Base-by-base conservation (phyloP, 163 green algal genomes). In the Chlorella variabilis region DNA sequence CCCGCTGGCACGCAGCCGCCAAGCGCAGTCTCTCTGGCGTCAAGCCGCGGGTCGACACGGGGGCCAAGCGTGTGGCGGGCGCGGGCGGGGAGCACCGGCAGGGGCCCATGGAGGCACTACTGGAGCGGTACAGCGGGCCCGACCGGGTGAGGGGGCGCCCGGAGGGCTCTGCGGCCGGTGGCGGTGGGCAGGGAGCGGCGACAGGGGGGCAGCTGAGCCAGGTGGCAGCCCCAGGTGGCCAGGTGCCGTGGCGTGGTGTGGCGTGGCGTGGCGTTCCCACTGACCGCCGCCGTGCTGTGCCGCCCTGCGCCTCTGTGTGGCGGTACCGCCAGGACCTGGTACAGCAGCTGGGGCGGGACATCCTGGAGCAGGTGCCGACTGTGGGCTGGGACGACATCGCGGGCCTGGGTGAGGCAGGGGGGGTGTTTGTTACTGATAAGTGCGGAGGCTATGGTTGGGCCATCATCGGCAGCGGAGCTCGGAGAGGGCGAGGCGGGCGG, bases 381-480 rank as follows among this genome's bases (percentile, higher is more conserved):
- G 91, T 98, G 80, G 90, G 82, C 31, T 96, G 91, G 94, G 84
- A 82, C 4, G 93, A 98, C 91, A 97, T 98, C 97, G 56, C 75
- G 3, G 75, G 75, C 8, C 59, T 81, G 29, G 75, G 75, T 71
- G 75, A 25, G 73, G n/a, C n/a, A n/a, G n/a, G n/a, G n/a, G n/a
- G n/a, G n/a, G n/a, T n/a, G n/a, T n/a, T n/a, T n/a, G n/a, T n/a
- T n/a, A n/a, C n/a, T n/a, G n/a, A n/a, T n/a, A n/a, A n/a, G n/a
- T n/a, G n/a, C n/a, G n/a, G n/a, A n/a, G n/a, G n/a, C n/a, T n/a
- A n/a, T n/a, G n/a, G n/a, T n/a, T n/a, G n/a, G n/a, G n/a, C n/a
- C n/a, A n/a, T n/a, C n/a, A n/a, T n/a, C n/a, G n/a, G n/a, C n/a
- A n/a, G n/a, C n/a, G n/a, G n/a, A n/a, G n/a, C n/a, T n/a, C n/a